Base-by-base conservation (phyloP, 805 yeast species). In the Metschnikowia lunata region DNA sequence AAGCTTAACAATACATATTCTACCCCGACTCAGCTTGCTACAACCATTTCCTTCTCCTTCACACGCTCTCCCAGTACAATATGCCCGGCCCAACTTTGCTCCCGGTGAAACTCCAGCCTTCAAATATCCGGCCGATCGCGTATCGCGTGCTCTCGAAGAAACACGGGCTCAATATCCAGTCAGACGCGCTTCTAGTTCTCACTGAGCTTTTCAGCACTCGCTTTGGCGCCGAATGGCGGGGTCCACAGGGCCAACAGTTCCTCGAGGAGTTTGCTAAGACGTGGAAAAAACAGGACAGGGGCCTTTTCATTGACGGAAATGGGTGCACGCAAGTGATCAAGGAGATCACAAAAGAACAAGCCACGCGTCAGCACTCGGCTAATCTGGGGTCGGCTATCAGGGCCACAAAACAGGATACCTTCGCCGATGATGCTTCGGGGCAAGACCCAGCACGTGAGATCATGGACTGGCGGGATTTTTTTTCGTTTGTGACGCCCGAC, bases 221-320 rank as follows among this genome's bases (percentile, higher is more conserved):
- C 36, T 90, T 82, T 63, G 98, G 98, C 9, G 78, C 77, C 7
- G 89, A 88, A 39, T 91, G 99, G 98, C 77, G 86, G 55, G 78
- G 85, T 8, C 69, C 79, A 0, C 71, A 73, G 45, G 72, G 88
- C 1, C 85, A 82, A 55, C 61, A 68, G 41, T 76, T 81, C 52
- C 59, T 91, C 23, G 98, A 93, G 57, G 83, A 81, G 8, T 74
- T 91, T 13, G 97, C 95, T 3, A 71, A 76, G 32, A 54, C 78
- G 4, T 91, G 98, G 98, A 89, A 88, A 56, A 85, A 80, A 37
- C 96, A 89, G 57, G 96, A 88, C 44, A 71, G 91, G 36, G 97
- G 97, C 0, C 57, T 89, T 7, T 91, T 91, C 54, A 71, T 91
- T 2, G 96, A 88, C 56, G 88, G 90, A 3, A 79, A 75, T 3